Base-by-base conservation (phyloP, 257 asterid genomes). In the Eucommia ulmoides region DNA sequence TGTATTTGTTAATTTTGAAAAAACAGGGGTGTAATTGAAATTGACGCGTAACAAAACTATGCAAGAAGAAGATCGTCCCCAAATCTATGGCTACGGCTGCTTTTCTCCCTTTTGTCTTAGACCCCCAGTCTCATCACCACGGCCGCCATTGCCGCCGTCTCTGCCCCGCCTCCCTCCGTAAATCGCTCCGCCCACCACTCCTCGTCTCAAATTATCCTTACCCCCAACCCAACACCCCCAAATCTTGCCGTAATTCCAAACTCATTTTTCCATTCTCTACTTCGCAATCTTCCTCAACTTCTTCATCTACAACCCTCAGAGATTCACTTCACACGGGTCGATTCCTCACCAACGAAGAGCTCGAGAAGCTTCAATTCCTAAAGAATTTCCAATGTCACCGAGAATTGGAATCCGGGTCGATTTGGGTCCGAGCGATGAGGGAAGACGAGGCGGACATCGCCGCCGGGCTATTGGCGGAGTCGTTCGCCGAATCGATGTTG, bases 401-500 rank as follows among this genome's bases (percentile, higher is more conserved):
- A 50, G 71, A 86, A 72, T 58, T 91, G 64, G 75, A 67, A 65
- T 69, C 89, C 17, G 99, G 99, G 63, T 65, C 76, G 15, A 74
- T 91, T 19, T 74, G 72, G 67, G 66, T 81, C 33, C 86, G 94
- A 23, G 54, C 73, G 19, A 86, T 83, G 97, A 67, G 74, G 75
- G 81, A 74, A 22, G 97, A 86, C 61, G 97, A 91, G 55, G 62
- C 79, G 67, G 97, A 86, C 55, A 65, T 75, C 60, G 64, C 94
- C 0, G 94, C 64, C 16, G 50, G 77, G 44, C 67, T 86, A 52
- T 67, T 91, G 54, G 73, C 99, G 1, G 94, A 91, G 49, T 83
- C 94, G 1, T 86, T 91, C 62, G 91, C 91, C 0, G 99, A 91
- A 41, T 83, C 95, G 19, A 79, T 81, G 97, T 59, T 75, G 62